Evolutionary conservation across 2,329 filamentous ascomycete genomes (phyloP), one percentile per base, ranked within the genome.

Genomic region (Ceratocystis ficicola): DNA sequence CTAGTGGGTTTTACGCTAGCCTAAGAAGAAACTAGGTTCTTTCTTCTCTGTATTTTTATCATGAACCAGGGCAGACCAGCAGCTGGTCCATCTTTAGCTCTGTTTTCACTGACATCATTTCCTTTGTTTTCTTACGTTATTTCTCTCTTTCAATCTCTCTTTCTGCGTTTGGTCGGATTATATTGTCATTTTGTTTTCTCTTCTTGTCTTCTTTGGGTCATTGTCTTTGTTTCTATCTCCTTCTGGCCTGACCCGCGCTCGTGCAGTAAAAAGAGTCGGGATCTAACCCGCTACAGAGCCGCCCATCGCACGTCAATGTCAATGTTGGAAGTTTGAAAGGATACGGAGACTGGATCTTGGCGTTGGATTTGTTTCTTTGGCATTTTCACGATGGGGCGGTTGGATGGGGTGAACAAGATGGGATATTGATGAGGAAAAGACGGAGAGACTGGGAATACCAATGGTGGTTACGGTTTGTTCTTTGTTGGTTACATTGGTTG

Each of bases 121-220:
- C 32, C 32, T 17, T 64, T 64, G 65, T 60, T 64, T 67, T 64
- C 25, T 67, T 67, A 59, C 15, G 22, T 66, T 15, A 22, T 36
- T 67, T 44, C 32, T 12, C 62, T 60, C 52, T 60, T 64, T 64
- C 61, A 25, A 25, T 28, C 48, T 32, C 25, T 62, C 20, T 62
- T 44, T 36, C 25, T 66, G 17, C 32, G 52, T 17, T 50, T 57
- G 36, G 60, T 28, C 65, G 44, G 41, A 32, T 67, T 63, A 63
- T 55, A 64, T 66, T 66, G 57, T 62, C 62, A 60, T 57, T 62
- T 62, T 55, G 60, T 44, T 68, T 62, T 62, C 30, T 63, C 64
- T 63, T 55, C 32, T 41, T 41, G 36, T 52, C 8, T 52, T 32
- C 17, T 63, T 62, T 25, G 64, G 20, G 28, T 50, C 10, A 32